Evolutionary conservation across 371 early-diverging fungal species (phyloP), one percentile per base, ranked within the genome.

Genomic region (Synchytrium microbalum): DNA sequence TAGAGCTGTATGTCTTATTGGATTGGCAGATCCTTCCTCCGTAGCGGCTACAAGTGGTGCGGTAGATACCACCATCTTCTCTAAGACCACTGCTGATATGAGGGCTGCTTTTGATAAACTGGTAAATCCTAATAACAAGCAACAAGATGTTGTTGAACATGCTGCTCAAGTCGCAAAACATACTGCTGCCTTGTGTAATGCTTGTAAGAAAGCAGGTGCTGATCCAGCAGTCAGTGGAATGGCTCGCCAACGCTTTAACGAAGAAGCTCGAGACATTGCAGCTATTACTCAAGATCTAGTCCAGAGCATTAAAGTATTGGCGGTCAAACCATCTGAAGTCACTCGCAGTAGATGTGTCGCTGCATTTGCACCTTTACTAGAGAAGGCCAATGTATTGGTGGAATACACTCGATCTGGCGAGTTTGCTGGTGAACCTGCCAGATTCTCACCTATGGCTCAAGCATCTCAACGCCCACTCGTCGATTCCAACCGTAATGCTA

Each of bases 1-100:
- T 3, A 65, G 68, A 2, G 76, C 77, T 0, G 80, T 72, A 0
- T 77, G 78, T 51, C 64, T 81, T 23, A 67, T 81, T 31, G 81
- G 73, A 2, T 60, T 69, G 13, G 32, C 73, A 8, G 79, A 81
- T 54, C 67, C 74, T 8, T 57, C 67, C 0, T 69, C 77, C n/a
- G 56, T 69, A 16, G 62, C 80, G 0, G 77, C 73, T 3, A 61
- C 62, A 0, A 61, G 77, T 0, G 63, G 72, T 13, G 27, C 67
- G 1, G 56, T 78, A 30, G 74, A 78, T 30, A 67, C 63, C n/a
- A 24, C 53, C 1, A 53, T 25, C 13, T 63, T 81, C 38, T 13
- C 29, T n/a, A 23, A 54, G 13, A 67, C 69, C 19, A 61, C 31
- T 5, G 33, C 46, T 26, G 74, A 77, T 23, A 69, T 82, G 53